A percentile compares a stretch with the other conserved stretches of the same genome.
Evolutionary conservation across 441 rosid species (phyloP).

Genomic region (Pelargonium australe): DNA sequence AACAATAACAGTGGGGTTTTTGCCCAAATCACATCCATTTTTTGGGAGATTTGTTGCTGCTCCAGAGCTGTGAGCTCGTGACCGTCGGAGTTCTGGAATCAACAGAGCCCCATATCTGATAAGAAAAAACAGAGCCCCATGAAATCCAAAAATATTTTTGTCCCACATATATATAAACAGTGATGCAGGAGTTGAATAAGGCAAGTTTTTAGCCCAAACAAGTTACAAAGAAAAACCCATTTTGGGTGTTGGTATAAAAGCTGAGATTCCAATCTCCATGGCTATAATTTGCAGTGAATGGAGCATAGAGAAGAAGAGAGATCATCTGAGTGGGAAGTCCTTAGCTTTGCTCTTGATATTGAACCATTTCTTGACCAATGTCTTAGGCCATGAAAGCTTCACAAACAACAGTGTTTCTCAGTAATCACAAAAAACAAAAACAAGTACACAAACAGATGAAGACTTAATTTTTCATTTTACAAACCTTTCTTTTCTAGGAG

Average conservation of each 20-base stretch:
- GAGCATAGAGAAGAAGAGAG: not conserved
- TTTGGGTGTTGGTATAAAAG: slow-evolving; percentile 14
- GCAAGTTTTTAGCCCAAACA: slow-evolving; percentile 18
- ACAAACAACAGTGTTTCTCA: not conserved
- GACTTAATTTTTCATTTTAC: slow-evolving; percentile 12
- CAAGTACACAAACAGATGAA: slow-evolving; percentile 10
- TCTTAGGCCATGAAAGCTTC: slow-evolving; percentile 89
- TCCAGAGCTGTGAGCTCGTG: too few relatives aligned
- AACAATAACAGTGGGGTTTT: too few relatives aligned
- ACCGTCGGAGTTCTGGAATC: not conserved
- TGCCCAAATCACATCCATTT: too few relatives aligned
- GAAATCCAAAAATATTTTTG: slow-evolving; percentile 22
- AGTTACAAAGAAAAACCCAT: slow-evolving; percentile 19
- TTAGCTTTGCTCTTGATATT: slow-evolving; percentile 76
- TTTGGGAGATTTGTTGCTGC: too few relatives aligned
- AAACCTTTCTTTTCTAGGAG: slow-evolving; percentile 81
- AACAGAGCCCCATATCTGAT: slow-evolving; percentile 10
- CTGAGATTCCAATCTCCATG: slow-evolving; percentile 18
- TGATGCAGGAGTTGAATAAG: slow-evolving; percentile 20
- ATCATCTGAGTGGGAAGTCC: slow-evolving; percentile 54
- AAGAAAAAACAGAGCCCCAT: slow-evolving; percentile 16
- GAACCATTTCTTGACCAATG: slow-evolving; percentile 91
- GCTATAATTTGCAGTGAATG: slow-evolving; percentile 13
- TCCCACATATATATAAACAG: slow-evolving; percentile 20
- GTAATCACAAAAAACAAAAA: not conserved